Percentiles rank a stretch among this genome's conserved stretches.
These are phyloP conservation scores for Mrakia frigida DNA, from an alignment of 768 basidiomycete species.

Conservation along the genomic window DNA sequence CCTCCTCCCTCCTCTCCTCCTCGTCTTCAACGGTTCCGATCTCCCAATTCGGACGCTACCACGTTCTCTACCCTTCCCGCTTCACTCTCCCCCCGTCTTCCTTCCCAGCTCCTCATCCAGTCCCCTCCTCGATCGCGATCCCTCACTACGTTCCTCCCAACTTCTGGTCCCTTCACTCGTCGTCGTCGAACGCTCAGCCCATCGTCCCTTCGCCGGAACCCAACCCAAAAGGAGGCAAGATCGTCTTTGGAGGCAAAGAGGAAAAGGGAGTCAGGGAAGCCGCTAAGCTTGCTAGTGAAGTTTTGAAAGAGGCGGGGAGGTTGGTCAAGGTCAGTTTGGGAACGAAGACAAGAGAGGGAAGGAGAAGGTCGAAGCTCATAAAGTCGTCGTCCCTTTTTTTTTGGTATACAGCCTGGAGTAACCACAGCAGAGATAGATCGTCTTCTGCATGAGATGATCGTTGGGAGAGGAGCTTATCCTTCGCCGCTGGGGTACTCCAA, in stretches of 20 bases:
- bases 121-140: constrained; percentile 55
- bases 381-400: neutral
- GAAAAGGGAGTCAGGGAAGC: constrained; percentile 55
- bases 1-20: neutral
- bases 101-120: constrained; percentile 40
- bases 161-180: constrained; percentile 38
- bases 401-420: constrained; percentile 34
- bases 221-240: constrained; percentile 42
- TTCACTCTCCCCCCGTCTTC: constrained; percentile 18
- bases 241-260: constrained; percentile 55
- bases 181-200: no score
- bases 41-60: constrained; percentile 26
- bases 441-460: constrained; percentile 65
- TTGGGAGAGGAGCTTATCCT: constrained; percentile 69
- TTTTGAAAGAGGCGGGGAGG: constrained; percentile 58
- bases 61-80: constrained; percentile 14
- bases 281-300: constrained; percentile 55
- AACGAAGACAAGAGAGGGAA: neutral
- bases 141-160: constrained; percentile 55
- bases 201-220: neutral
- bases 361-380: neutral
- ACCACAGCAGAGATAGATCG: constrained; percentile 74
- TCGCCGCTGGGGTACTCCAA: constrained; percentile 73
- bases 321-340: constrained; percentile 47
- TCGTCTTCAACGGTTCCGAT: neutral